Conservation (phyloP, 768 basidiomycete genomes). For the Hortiboletus flavorubellus region DNA sequence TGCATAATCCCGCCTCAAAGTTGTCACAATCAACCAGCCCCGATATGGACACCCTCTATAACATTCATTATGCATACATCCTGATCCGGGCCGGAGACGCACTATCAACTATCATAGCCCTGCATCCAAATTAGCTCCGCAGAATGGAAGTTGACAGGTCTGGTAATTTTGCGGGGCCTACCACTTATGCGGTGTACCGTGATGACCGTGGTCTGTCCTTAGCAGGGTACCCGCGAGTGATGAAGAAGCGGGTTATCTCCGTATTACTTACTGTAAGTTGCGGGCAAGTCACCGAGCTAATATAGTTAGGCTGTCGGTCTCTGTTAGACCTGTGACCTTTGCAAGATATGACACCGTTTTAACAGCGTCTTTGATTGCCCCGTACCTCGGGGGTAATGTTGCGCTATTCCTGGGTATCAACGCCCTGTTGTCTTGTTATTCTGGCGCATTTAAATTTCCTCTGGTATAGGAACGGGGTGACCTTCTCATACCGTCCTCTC, state of each 20-base stretch:
- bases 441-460: background rate
- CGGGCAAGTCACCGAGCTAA: background rate
- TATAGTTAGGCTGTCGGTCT: conserved; percentile 12
- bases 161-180: conserved; percentile 14
- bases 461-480: background rate
- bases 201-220: background rate
- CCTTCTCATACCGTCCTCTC: background rate
- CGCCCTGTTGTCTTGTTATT: background rate
- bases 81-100: background rate
- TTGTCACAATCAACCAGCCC: conserved; percentile 7
- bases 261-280: background rate
- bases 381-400: background rate
- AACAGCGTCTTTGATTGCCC: background rate
- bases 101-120: background rate
- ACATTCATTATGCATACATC: background rate
- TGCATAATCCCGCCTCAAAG: background rate
- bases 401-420: background rate
- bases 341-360: background rate
- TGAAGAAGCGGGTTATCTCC: conserved; percentile 19
- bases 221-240: conserved; percentile 15
- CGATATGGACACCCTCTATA: conserved; percentile 3
- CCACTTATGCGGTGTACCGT: conserved; percentile 14
- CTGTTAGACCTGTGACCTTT: background rate
- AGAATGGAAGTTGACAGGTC: conserved; percentile 23
- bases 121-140: conserved; percentile 3